Evolutionary conservation across 1,284 basidiomycete genomes (phyloP), one percentile per base, ranked within the genome.

Genomic region (Erythrobasidium hasegawianum): DNA sequence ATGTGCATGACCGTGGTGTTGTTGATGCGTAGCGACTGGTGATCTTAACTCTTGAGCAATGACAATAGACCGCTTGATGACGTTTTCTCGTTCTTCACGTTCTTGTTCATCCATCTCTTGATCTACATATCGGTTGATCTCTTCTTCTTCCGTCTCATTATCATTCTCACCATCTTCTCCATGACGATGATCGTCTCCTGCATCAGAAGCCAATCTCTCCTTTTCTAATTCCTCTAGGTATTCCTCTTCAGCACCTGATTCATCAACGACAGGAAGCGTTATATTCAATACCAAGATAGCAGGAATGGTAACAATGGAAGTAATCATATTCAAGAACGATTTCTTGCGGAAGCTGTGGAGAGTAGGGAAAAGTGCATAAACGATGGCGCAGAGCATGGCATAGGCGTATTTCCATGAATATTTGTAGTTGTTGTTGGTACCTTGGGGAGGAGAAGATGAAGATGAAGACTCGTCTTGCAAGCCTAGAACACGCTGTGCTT

Each of bases 231-330:
- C 73, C 49, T 61, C 56, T 29, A 61, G 57, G 18, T 64, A 66
- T 1, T 69, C 71, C 33, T 67, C 68, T 22, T 67, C 71, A 13
- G 76, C 75, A 20, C 74, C 64, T 29, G 73, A 74, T 14, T 81
- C 78, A 72, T 86, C 83, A 1, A 93, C 89, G 2, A 97, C 93
- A 2, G 94, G 94, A 5, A 97, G 80, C 0, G 95, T 97, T 14
- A 97, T 73, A 0, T 93, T 97, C 58, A 98, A 81, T 13, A 83
- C 80, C 75, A 96, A 80, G 5, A 97, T 86, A 0, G 93, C 90
- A 0, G 95, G 95, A 0, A 86, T 86, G 7, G 91, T 91, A 61
- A 94, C 83, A 14, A 96, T 72, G 0, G 87, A 85, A 0, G 89
- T 86, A n/a, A 89, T 78, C 77, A 86, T 86, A 2, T 88, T 88